Base-by-base conservation (phyloP, 2,329 filamentous ascomycete genomes). In the Thielaviopsis populi region DNA sequence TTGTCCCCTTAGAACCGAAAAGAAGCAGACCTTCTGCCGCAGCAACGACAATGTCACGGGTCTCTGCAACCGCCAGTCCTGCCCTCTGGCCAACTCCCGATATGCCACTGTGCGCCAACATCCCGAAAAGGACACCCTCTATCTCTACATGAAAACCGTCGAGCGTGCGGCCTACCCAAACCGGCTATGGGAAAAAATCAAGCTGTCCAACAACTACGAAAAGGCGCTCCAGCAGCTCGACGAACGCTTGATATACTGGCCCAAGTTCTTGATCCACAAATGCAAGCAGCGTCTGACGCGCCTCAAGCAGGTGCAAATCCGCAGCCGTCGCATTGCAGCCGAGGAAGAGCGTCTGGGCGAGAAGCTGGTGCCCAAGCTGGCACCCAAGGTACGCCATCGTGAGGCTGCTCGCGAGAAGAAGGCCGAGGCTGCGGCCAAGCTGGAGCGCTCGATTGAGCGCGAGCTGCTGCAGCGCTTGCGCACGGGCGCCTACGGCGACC, bases 131-230 rank as follows among this genome's bases (percentile, higher is more conserved):
- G 88, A 89, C 67, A 84, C 84, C 8, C 81, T 97, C 67, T 97
- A 96, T 77, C 85, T 97, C 65, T 97, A 95, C 80, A 95, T 96
- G 81, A 97, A 96, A 79, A 94, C 90, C 3, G 83, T 91, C 69
- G 91, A 96, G 78, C 88, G 94, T 67, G 81, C 87, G 13, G 92
- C 91, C 74, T 83, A 92, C 75, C 94, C 92, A 1, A 86, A 84
- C 66, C 95, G 95, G 75, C 85, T 92, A 77, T 99, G 94, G 94
- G 91, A 97, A 77, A 85, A 87, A 69, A 90, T 96, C 73, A 89
- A 91, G 72, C 79, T 99, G 41, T 90, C 89, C 33, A 83, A 85
- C 70, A 96, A 97, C 78, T 97, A 97, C 75, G 83, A 85, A 68
- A 88, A 91, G 72, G 94, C 94, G 0, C 82, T 99, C 30, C 83